phyloP scores from a whole-genome alignment of 805 yeast genomes.

The Isabelozyma gotoi region DNA sequence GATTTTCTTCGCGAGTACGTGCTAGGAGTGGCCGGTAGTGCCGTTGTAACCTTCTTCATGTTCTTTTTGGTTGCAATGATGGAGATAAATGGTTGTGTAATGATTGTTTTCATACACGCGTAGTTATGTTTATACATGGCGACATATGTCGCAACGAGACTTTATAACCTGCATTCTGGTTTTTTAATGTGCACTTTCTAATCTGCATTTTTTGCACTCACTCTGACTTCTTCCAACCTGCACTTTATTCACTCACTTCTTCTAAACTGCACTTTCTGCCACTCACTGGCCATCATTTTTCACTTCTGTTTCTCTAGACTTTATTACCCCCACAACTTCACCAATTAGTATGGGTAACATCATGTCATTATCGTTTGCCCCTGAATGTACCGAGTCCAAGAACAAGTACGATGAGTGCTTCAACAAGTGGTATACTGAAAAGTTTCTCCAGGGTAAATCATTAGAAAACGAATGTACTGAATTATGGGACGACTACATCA shows the following conservation, averaged over 20 bases:
- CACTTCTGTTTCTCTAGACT: background rate
- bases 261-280: background rate
- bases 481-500: constrained; percentile 82
- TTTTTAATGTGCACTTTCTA: background rate
- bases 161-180: too few species aligned
- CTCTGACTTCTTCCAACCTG: too few species aligned
- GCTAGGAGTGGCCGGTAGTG: constrained; percentile 10
- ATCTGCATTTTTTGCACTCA: background rate
- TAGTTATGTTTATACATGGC: background rate
- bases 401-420: constrained; percentile 89
- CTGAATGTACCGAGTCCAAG: constrained; percentile 90
- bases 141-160: too few species aligned
- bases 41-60: constrained; percentile 36
- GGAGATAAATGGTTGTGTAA: background rate
- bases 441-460: constrained; percentile 55
- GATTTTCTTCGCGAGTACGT: constrained; percentile 31
- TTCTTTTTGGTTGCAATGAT: background rate
- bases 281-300: background rate
- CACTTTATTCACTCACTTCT: background rate
- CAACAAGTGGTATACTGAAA: constrained; percentile 92
- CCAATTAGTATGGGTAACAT: constrained; percentile 44
- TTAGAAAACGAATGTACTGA: constrained; percentile 86
- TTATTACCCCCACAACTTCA: too few species aligned
- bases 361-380: constrained; percentile 81
- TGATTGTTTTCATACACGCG: background rate